Evolutionary conservation across 805 yeast species (phyloP).

Genomic region (Blastobotrys mokoenaii): DNA sequence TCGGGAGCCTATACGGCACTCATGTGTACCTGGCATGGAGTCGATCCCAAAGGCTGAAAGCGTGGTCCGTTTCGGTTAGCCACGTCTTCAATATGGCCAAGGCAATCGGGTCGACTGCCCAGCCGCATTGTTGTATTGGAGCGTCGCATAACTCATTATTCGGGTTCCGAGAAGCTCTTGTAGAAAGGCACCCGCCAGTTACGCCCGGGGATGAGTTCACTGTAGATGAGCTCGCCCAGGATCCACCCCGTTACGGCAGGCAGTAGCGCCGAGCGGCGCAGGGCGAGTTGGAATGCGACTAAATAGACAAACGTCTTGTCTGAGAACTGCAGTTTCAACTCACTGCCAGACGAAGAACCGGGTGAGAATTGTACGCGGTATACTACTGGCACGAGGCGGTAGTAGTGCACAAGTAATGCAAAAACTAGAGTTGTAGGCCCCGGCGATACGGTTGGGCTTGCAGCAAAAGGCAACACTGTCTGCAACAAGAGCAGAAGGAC

Average conservation of each 20-base stretch:
- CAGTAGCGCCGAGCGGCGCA: conserved; percentile 25
- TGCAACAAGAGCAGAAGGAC: conserved; percentile 11
- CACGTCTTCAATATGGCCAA: too few relatives aligned
- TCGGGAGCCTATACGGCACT: too few relatives aligned
- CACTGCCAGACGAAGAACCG: conserved; percentile 9
- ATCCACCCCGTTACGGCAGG: conserved; percentile 31
- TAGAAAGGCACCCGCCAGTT: conserved; percentile 32
- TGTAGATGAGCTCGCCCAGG: conserved; percentile 28
- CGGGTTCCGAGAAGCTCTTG: not conserved
- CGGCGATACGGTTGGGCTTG: conserved; percentile 18
- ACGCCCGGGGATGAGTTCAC: conserved; percentile 33
- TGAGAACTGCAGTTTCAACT: conserved; percentile 16
- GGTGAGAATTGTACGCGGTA: conserved; percentile 30
- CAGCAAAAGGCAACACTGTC: conserved; percentile 11
- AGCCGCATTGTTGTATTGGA: too few relatives aligned
- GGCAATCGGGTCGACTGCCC: too few relatives aligned
- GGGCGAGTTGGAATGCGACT: conserved; percentile 28
- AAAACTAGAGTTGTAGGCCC: conserved; percentile 32
- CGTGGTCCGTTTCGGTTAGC: too few relatives aligned
- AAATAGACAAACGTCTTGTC: conserved; percentile 32
- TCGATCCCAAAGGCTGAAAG: too few relatives aligned
- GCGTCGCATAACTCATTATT: too few relatives aligned
- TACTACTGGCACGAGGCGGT: conserved; percentile 32
- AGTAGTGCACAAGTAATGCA: conserved; percentile 31
- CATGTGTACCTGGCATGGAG: too few relatives aligned